These are phyloP conservation scores for Balakata baccata DNA, from an alignment of 345 rosid genomes.

Conservation along the genomic window DNA sequence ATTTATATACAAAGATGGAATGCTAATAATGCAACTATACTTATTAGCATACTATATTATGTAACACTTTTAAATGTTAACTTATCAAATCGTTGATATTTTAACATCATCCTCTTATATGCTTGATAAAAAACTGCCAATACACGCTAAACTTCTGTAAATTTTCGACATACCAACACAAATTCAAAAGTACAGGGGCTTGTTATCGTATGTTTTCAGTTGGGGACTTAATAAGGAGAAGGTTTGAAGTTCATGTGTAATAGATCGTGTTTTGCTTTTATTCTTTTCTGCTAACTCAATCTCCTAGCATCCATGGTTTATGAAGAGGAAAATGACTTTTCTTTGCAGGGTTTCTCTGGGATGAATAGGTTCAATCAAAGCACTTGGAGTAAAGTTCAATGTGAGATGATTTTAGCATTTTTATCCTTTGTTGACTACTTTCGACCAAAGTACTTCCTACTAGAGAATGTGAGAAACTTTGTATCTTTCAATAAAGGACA, in stretches of 20 bases:
- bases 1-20: too few species aligned
- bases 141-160: not conserved
- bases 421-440: conserved; percentile 79
- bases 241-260: not conserved
- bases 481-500: conserved; percentile 81
- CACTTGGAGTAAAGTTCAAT: conserved; percentile 79
- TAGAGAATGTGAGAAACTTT: conserved; percentile 85
- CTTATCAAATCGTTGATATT: too few species aligned
- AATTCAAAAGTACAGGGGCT: not conserved
- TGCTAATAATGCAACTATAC: too few species aligned
- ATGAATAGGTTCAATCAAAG: conserved; percentile 77
- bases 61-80: not conserved
- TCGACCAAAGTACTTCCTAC: conserved; percentile 80
- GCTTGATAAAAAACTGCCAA: not conserved
- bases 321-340: not conserved
- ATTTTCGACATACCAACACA: not conserved
- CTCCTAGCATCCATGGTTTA: not conserved
- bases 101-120: not conserved
- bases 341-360: conserved; percentile 81
- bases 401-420: conserved; percentile 57
- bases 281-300: not conserved
- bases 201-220: not conserved
- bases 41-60: too few species aligned
- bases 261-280: not conserved
- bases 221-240: not conserved